These are phyloP conservation scores for Podospora bellae-mahoneyi DNA, from an alignment of 495 filamentous ascomycete genomes.

Conservation along the genomic window DNA sequence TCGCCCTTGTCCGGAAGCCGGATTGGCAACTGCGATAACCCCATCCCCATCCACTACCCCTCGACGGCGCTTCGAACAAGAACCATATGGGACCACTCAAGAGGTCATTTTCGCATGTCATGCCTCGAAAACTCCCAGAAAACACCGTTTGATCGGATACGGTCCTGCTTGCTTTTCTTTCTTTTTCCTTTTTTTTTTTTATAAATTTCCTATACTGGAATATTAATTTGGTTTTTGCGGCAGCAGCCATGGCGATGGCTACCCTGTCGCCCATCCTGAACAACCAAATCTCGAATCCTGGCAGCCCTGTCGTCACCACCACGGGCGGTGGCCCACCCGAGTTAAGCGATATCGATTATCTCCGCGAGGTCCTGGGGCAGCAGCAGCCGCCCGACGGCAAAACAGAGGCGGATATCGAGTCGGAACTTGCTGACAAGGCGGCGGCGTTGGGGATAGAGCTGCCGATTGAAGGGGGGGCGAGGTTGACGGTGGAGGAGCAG, in stretches of 20 bases:
- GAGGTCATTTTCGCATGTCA: conserved; percentile 13
- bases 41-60: background rate
- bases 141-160: conserved; percentile 7
- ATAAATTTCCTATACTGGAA: background rate
- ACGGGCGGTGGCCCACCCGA: conserved; percentile 28
- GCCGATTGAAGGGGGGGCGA: conserved; percentile 16
- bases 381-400: conserved; percentile 24
- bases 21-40: background rate
- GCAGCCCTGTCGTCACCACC: background rate
- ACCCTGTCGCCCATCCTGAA: conserved; percentile 9
- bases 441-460: conserved; percentile 42
- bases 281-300: background rate
- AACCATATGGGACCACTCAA: background rate
- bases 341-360: conserved; percentile 42
- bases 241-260: conserved; percentile 13
- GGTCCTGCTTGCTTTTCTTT: too few relatives aligned
- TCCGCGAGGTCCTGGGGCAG: conserved; percentile 42
- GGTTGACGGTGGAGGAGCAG: conserved; percentile 13
- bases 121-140: conserved; percentile 14
- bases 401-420: conserved; percentile 42
- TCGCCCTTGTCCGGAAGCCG: background rate
- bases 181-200: too few relatives aligned
- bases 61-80: background rate
- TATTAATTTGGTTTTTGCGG: background rate
- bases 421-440: conserved; percentile 39